Percentiles rank a stretch among this genome's conserved stretches.
Evolutionary conservation across 2,329 filamentous ascomycete genomes (phyloP).

Genomic region (Paracamarosporium sp.): DNA sequence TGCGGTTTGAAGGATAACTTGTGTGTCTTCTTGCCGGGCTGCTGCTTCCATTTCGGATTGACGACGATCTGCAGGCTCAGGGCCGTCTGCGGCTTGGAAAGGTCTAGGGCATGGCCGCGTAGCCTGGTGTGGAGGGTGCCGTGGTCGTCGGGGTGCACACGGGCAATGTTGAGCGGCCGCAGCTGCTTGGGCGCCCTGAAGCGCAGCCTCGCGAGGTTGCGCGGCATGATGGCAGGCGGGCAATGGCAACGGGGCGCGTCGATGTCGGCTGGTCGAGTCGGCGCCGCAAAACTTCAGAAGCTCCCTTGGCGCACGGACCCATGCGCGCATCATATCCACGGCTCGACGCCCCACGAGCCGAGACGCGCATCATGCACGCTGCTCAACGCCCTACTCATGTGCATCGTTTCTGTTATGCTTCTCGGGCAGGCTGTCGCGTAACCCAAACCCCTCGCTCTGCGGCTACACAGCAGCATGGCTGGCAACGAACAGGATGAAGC

Average conservation of each 20-base stretch:
- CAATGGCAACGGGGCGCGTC: constrained; percentile 15
- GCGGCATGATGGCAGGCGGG: constrained; percentile 33
- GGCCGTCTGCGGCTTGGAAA: constrained; percentile 32
- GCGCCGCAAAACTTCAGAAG: constrained; percentile 14
- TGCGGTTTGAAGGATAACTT: constrained; percentile 27
- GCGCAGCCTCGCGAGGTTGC: constrained; percentile 34
- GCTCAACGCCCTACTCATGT: neutral
- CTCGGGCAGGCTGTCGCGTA: neutral
- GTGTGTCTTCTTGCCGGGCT: constrained; percentile 12
- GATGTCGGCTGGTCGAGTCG: neutral
- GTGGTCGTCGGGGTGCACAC: constrained; percentile 11
- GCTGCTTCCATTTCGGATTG: constrained; percentile 28
- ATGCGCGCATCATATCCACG: constrained; percentile 19
- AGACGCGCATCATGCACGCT: neutral
- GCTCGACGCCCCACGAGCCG: neutral
- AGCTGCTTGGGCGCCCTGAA: constrained; percentile 26
- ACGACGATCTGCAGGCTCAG: constrained; percentile 31
- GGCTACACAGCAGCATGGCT: constrained; percentile 35
- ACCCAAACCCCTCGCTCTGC: neutral
- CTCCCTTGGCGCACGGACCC: neutral
- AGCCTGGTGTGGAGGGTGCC: constrained; percentile 20
- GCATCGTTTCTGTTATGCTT: neutral
- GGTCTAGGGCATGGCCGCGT: constrained; percentile 28
- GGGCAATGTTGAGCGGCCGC: constrained; percentile 22
- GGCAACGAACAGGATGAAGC: constrained; percentile 21